Base-by-base conservation (phyloP, 2,329 filamentous ascomycete genomes). In the Sclerotinia minor region DNA sequence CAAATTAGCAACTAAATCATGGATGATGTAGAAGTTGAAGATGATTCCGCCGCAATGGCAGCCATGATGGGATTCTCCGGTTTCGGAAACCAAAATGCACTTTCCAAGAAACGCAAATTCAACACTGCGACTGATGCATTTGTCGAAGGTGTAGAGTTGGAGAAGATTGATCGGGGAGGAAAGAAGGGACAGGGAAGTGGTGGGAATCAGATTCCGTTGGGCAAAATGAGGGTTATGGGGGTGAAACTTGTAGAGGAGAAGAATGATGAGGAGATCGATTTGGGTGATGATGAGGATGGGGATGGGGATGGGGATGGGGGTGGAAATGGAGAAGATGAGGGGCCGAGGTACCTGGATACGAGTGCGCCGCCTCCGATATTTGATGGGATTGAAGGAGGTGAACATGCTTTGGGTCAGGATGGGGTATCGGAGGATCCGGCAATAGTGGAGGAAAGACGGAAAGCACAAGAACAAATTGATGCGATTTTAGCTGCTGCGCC, bases 21-120 rank as follows among this genome's bases (percentile, higher is more conserved):
- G 59, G 59, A 63, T 26, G 59, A 63, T 47, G 21, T 49, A 35
- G 41, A 45, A 26, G 13, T 49, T 5, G 64, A 69, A n/a, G 67
- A 69, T 29, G 72, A 74, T 49, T 68, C 70, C 32, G 69, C 68
- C 8, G 71, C 70, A 15, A 73, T 74, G 72, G 81, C 84, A 60
- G 84, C 85, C 53, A 83, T 85, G 58, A 89, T 93, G 87, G 91
- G 91, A 71, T 93, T 93, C 78, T 84, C 87, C 11, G 84, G 85
- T 68, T 94, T 94, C 75, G 90, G 90, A 72, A 78, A 79, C 13
- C 81, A 84, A 72, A 76, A 80, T 64, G 79, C 78, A 3, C 80
- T 83, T 1, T 55, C 82, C 54, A 91, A 90, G 77, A 90, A 90
- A 77, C 84, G 89, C 69, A 89, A 88, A 75, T 89, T 86, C 78